Base-by-base conservation (phyloP, 1,284 basidiomycete genomes). In the Violaceomyces palustris region DNA sequence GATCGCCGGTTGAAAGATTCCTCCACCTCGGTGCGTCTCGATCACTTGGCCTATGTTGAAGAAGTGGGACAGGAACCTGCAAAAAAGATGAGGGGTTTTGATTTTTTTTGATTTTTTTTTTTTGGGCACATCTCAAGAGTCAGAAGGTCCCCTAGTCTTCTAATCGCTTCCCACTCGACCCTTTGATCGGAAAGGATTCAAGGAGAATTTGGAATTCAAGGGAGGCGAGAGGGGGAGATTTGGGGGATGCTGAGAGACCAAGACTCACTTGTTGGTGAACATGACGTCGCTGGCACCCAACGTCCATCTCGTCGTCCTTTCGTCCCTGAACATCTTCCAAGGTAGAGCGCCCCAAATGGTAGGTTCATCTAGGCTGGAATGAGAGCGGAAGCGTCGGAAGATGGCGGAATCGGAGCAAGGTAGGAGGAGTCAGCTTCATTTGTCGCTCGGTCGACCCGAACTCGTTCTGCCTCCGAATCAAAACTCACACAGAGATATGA, bases 251-350 rank as follows among this genome's bases (percentile, higher is more conserved):
- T n/a, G n/a, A 14, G 28, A 10, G 7, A 6, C 4, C 7, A n/a
- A 15, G 12, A 38, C 51, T n/a, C 27, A 61, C 45, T 38, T 82
- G 75, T 91, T 94, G 6, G 87, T 96, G 76, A 97, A 98, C 79
- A 96, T 86, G 68, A 98, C 85, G 57, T 98, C 93, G 15, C 86
- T 85, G 2, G 93, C 92, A 42, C 87, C 88, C 12, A 90, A 78
- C 3, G 87, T 83, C 88, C 89, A 93, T 41, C 90, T 79, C 22
- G 80, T 86, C 24, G 79, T 83, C 21, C 77, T 39, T 1, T 48
- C 30, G 17, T 46, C 37, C 22, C 29, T 48, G 22, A 52, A 63
- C 3, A 54, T 41, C 1, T 34, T 32, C n/a, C 41, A 28, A 0
- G 65, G 70, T 18, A 71, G 34, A 1, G 41, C 35, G 35, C 60